phyloP scores from a whole-genome alignment of 768 basidiomycete genomes.

The Naganishia vaughanmartiniae region DNA sequence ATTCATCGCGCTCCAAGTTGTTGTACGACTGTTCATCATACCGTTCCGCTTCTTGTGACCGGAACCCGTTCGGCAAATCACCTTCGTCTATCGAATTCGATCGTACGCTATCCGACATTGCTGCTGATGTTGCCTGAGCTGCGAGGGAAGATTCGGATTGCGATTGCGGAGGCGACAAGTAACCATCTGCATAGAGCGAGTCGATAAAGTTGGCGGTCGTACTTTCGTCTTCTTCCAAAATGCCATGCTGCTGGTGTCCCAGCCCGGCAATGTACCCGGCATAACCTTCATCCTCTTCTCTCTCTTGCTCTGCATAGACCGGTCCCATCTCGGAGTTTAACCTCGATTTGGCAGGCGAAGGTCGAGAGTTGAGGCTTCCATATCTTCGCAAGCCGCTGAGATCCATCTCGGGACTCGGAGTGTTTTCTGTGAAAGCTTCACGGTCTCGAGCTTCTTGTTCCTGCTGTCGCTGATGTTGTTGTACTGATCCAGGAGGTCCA shows the following conservation, averaged over 20 bases:
- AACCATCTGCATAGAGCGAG: conserved; percentile 49
- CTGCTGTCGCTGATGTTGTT: background rate
- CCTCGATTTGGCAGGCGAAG: background rate
- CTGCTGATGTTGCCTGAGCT: background rate
- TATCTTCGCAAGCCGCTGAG: conserved; percentile 12
- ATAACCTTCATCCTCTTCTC: conserved; percentile 26
- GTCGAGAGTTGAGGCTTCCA: conserved; percentile 12
- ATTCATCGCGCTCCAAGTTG: conserved; percentile 36
- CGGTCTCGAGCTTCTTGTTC: background rate
- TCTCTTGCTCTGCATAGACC: conserved; percentile 19
- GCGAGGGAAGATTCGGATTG: conserved; percentile 20
- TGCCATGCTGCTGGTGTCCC: background rate
- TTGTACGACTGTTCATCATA: background rate
- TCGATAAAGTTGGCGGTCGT: conserved; percentile 37
- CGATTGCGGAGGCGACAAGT: conserved; percentile 47
- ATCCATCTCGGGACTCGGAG: conserved; percentile 21
- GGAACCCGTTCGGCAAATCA: conserved; percentile 12
- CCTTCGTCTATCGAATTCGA: conserved; percentile 34
- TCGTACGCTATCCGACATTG: conserved; percentile 3
- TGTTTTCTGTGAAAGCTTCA: conserved; percentile 10
- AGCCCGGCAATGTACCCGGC: conserved; percentile 8
- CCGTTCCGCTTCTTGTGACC: conserved; percentile 9
- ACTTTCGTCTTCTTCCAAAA: conserved; percentile 20
- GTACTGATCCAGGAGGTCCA: conserved; percentile 1
- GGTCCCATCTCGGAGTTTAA: background rate